phyloP scores from a whole-genome alignment of 202 grass and related monocot genomes.

The Tripidium arundinaceum region DNA sequence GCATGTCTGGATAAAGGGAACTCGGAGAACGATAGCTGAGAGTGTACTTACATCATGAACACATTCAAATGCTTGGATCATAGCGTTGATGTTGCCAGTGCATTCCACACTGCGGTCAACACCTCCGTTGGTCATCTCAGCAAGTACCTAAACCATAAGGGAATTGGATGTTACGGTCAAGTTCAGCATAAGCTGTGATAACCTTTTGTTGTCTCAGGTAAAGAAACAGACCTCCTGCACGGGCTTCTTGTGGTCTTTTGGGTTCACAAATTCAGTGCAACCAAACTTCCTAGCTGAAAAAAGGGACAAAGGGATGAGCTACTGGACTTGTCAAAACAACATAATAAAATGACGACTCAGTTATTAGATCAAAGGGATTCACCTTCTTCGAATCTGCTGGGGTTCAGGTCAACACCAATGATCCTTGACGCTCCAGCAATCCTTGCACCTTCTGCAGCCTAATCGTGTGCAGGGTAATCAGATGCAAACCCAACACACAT shows the following conservation, averaged over 20 bases:
- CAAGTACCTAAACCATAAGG: constrained; percentile 60
- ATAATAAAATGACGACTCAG: background rate
- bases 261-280: constrained; percentile 90
- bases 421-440: constrained; percentile 71
- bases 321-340: background rate
- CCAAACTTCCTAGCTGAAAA: constrained; percentile 86
- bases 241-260: constrained; percentile 69
- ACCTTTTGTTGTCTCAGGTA: background rate
- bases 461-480: background rate
- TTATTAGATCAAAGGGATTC: constrained; percentile 12
- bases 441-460: constrained; percentile 87
- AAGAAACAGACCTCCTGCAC: constrained; percentile 70
- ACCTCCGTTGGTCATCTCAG: constrained; percentile 93
- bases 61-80: constrained; percentile 97
- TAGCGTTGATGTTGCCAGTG: constrained; percentile 84
- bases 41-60: constrained; percentile 60
- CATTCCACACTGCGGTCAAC: constrained; percentile 89
- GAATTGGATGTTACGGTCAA: background rate
- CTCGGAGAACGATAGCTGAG: background rate
- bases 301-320: background rate
- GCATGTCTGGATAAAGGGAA: background rate
- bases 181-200: background rate
- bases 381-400: constrained; percentile 79
- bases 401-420: constrained; percentile 83
- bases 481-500: background rate